A percentile compares a stretch with the other conserved stretches of the same genome.
phyloP scores from a whole-genome alignment of 176 grass and related monocot genomes.

The Triticum monococcum region DNA sequence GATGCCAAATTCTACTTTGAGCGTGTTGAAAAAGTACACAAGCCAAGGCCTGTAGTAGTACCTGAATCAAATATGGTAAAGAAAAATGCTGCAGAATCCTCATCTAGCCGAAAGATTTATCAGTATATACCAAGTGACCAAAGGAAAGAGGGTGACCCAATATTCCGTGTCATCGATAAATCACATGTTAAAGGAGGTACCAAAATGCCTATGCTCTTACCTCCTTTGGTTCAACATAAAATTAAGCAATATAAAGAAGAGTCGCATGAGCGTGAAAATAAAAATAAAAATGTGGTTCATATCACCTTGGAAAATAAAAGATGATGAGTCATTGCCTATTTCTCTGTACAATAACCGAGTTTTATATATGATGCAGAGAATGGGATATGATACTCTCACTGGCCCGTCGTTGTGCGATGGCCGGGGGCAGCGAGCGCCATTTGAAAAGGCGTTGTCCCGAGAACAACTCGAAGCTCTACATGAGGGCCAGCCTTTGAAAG shows the following conservation, averaged over 20 bases:
- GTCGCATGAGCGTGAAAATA: background rate
- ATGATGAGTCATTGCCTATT: no score
- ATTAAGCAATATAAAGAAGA: background rate
- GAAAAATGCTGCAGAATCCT: rapidly evolving
- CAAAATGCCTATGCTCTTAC: background rate
- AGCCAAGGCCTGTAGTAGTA: background rate
- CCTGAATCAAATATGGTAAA: background rate
- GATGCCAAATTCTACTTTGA: background rate
- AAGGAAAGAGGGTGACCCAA: background rate
- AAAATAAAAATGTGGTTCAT: no score
- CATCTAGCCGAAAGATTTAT: background rate
- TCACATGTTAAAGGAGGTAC: background rate
- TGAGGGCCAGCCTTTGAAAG: background rate
- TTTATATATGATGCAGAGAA: background rate
- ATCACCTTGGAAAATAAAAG: no score
- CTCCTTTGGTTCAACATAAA: background rate
- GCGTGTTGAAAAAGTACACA: background rate
- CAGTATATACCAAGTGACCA: background rate
- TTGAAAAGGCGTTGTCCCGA: background rate
- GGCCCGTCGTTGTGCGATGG: background rate
- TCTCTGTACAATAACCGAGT: background rate
- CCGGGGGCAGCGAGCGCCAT: background rate
- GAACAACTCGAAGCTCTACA: background rate
- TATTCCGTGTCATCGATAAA: background rate
- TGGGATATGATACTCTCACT: background rate